These are phyloP conservation scores for Paramecium biaurelia DNA, from an alignment of 73 alveolate genomes.

Conservation along the genomic window DNA sequence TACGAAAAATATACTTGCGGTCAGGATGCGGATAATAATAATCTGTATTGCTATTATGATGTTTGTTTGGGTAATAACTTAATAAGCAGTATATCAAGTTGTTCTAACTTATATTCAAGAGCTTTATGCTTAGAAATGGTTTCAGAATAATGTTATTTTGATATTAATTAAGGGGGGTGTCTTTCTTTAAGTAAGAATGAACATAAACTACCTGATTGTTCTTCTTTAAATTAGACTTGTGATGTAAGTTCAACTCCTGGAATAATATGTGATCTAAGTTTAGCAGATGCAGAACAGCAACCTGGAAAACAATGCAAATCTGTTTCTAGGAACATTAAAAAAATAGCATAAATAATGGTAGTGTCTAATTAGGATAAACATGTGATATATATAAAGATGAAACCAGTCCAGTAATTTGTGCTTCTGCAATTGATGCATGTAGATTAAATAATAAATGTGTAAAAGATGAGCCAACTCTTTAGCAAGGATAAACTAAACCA, in stretches of 20 bases:
- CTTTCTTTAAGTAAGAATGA: neutral
- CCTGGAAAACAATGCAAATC: neutral
- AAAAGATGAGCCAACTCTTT: neutral
- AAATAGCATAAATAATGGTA: neutral
- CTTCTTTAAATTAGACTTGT: neutral
- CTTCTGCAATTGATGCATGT: neutral
- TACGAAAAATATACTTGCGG: neutral
- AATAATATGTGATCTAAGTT: neutral
- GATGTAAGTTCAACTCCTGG: neutral
- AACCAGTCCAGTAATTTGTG: neutral
- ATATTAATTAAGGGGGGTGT: conserved; percentile 31
- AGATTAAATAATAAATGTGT: neutral
- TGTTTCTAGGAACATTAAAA: neutral
- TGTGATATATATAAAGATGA: neutral
- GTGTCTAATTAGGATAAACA: neutral
- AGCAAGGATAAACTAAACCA: neutral
- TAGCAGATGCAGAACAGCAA: neutral
- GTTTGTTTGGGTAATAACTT: neutral
- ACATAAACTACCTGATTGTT: neutral
- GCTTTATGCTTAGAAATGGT: neutral
- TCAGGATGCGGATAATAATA: neutral
- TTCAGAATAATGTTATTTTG: neutral
- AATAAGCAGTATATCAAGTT: neutral
- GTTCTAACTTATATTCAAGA: neutral
- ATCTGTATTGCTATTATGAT: neutral